Evolutionary conservation across 78 protist species (phyloP), one percentile per base, ranked within the genome.

Genomic region (Mastigamoeba balamuthi): DNA sequence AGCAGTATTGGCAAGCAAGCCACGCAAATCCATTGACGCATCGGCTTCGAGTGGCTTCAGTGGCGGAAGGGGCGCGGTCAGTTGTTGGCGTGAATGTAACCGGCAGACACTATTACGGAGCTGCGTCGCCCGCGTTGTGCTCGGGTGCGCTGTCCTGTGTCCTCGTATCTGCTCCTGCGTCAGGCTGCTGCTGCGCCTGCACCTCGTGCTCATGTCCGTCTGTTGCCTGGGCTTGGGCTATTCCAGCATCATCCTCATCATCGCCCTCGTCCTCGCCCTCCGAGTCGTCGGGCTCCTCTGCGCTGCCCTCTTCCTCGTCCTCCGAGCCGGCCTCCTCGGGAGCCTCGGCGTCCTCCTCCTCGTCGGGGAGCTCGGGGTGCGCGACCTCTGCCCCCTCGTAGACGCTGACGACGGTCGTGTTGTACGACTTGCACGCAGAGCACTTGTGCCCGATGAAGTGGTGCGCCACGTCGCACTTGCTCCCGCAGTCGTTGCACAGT

Each of bases 391-490:
- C 40, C 30, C 29, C n/a, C 25, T 74, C 6, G 67, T 80, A 48
- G n/a, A 53, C 66, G 37, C 64, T 38, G 8, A 44, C 66, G 23
- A 66, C 52, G 8, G 77, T 77, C 25, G 90, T 85, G 64, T 85
- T 85, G 48, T 67, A 85, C 7, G 82, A 69, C 0, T 76, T 80
- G 41, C 90, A 85, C 1, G 23, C 6, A 6, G 30, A 1, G 63
- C 90, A 85, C 77, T 85, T 85, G 40, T 77, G 80, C 33, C 80
- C 74, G 36, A 63, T 6, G 68, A 81, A 86, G 52, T 86, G 86
- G 68, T 72, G 69, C 40, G 58, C 40, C 28, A 41, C 48, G 30
- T 39, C 52, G 10, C 69, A 41, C 35, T 67, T 23, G 2, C 4
- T 3, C 2, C 76, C 68, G 35, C 91, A 86, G 66, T 86, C 91